phyloP scores from a whole-genome alignment of 2,329 filamentous ascomycete genomes.

The Xylariaceae sp. region DNA sequence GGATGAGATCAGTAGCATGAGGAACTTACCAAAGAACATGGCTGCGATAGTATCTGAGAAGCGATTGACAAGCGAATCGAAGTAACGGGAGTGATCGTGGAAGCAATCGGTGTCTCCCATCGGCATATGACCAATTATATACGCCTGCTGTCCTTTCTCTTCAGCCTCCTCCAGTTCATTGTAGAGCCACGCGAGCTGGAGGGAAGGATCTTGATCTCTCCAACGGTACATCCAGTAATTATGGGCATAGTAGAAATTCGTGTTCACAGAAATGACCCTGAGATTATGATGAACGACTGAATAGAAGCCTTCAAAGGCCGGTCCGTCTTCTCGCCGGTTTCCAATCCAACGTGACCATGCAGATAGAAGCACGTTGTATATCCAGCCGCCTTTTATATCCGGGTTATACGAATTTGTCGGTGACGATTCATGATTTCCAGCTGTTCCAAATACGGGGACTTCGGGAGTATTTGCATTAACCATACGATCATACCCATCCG shows the following conservation, averaged over 20 bases:
- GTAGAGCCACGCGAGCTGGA: conserved; percentile 50
- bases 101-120: conserved; percentile 46
- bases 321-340: conserved; percentile 31
- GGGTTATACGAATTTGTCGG: conserved; percentile 50
- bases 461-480: conserved; percentile 25
- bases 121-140: conserved; percentile 55
- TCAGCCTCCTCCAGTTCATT: conserved; percentile 50
- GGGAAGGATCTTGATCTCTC: conserved; percentile 46
- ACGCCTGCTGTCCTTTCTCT: conserved; percentile 46
- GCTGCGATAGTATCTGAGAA: conserved; percentile 51
- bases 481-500: conserved; percentile 44
- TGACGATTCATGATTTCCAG: conserved; percentile 54
- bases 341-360: conserved; percentile 44
- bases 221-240: conserved; percentile 54
- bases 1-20: neutral
- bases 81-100: conserved; percentile 46
- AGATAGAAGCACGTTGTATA: conserved; percentile 44
- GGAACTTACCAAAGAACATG: conserved; percentile 44
- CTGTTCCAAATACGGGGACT: conserved; percentile 45
- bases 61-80: conserved; percentile 49
- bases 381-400: conserved; percentile 38
- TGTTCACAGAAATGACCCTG: conserved; percentile 56
- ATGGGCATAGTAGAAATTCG: conserved; percentile 54
- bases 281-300: conserved; percentile 45
- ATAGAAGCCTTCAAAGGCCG: conserved; percentile 43